Evolutionary conservation across 2,329 filamentous ascomycete species (phyloP).

Genomic region (Periconia sp.): DNA sequence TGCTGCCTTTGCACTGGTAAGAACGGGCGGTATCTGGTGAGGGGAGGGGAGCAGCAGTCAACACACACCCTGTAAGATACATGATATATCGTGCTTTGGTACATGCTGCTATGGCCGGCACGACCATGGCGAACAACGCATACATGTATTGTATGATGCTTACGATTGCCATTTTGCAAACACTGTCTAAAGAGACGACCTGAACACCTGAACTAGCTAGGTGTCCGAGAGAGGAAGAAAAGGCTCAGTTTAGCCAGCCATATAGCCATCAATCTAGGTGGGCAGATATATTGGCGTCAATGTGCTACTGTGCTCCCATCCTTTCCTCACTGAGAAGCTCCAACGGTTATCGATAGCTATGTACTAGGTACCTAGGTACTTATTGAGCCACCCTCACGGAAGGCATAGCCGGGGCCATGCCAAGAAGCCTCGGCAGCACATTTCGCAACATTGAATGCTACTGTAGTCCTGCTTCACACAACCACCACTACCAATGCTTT

Average conservation of each 20-base stretch:
- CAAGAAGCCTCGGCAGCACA: background rate
- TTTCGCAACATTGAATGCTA: background rate
- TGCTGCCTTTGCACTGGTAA: slow-evolving; percentile 25
- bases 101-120: background rate
- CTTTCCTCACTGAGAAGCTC: background rate
- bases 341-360: background rate
- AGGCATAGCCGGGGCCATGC: background rate
- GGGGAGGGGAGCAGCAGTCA: background rate
- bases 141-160: background rate
- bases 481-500: slow-evolving; percentile 17
- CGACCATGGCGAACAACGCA: background rate
- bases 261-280: too few species aligned
- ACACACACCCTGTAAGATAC: slow-evolving; percentile 19
- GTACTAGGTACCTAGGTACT: too few species aligned
- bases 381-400: too few species aligned
- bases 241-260: background rate
- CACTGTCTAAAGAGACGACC: too few species aligned
- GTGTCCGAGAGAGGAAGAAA: background rate
- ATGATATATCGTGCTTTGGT: slow-evolving; percentile 12
- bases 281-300: too few species aligned
- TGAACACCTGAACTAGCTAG: background rate
- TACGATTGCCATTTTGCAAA: too few species aligned
- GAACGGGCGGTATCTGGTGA: background rate
- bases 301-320: background rate
- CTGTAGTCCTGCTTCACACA: background rate